A percentile compares a stretch with the other conserved stretches of the same genome.
These are phyloP conservation scores for Saksenaea oblongispora DNA, from an alignment of 371 early-diverging fungal genomes.

Conservation along the genomic window DNA sequence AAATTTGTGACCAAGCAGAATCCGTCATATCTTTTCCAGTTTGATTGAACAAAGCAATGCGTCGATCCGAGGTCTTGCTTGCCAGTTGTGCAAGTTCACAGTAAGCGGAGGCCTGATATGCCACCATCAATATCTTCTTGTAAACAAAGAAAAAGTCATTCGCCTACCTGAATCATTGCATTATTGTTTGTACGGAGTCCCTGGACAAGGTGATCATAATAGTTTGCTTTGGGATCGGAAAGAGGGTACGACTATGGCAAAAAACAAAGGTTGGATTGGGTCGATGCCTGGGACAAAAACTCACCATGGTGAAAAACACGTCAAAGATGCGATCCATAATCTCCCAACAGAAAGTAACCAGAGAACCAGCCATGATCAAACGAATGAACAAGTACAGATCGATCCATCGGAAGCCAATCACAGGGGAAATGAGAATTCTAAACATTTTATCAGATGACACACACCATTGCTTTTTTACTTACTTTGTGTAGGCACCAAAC, in stretches of 20 bases:
- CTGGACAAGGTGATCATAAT: conserved; percentile 34
- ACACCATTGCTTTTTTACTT: conserved; percentile 8
- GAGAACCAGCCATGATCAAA: conserved; percentile 36
- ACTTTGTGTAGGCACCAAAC: conserved; percentile 29
- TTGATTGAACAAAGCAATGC: conserved; percentile 36
- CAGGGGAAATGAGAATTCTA: conserved; percentile 44
- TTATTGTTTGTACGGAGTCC: conserved; percentile 30
- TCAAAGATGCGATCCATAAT: conserved; percentile 49
- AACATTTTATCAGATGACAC: conserved; percentile 9
- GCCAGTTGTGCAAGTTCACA: conserved; percentile 48
- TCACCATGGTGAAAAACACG: conserved; percentile 31
- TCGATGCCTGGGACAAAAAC: not conserved
- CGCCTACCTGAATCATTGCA: conserved; percentile 19
- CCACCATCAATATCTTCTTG: conserved; percentile 11
- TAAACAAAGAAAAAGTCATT: not conserved
- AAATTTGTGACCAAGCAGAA: conserved; percentile 53
- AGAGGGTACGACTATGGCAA: not conserved
- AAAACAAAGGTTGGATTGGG: not conserved
- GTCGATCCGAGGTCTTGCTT: conserved; percentile 28
- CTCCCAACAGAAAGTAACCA: conserved; percentile 37
- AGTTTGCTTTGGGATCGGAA: conserved; percentile 13
- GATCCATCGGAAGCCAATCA: conserved; percentile 45
- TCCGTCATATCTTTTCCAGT: conserved; percentile 28
- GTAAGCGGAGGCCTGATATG: conserved; percentile 40
- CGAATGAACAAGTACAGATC: conserved; percentile 43